Evolutionary conservation across 345 rosid species (phyloP).

Genomic region (Draba incana): DNA sequence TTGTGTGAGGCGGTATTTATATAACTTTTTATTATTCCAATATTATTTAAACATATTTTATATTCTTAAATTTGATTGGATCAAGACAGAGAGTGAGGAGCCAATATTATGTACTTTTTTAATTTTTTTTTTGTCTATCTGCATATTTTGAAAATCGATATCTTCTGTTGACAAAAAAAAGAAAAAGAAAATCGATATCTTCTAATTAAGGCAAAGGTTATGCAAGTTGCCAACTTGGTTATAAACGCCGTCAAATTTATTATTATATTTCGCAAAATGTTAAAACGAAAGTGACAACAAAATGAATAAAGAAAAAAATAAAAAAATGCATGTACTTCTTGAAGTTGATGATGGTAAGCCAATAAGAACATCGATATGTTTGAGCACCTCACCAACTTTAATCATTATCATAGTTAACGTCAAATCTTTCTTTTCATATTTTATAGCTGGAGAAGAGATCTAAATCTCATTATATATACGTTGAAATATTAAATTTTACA

Average conservation of each 20-base stretch:
- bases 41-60: background rate
- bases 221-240: slow-evolving; percentile 39
- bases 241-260: slow-evolving; percentile 30
- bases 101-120: background rate
- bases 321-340: too few species aligned
- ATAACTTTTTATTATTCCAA: background rate
- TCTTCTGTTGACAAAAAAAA: too few species aligned
- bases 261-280: slow-evolving; percentile 14
- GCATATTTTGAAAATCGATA: background rate
- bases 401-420: slow-evolving; percentile 34
- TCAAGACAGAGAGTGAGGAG: background rate
- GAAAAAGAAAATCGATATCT: slow-evolving; percentile 19
- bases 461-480: too few species aligned
- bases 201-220: slow-evolving; percentile 37
- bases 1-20: slow-evolving; percentile 8
- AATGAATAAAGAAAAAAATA: background rate
- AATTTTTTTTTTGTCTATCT: background rate
- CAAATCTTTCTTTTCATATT: slow-evolving; percentile 31
- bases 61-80: background rate
- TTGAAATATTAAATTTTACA: too few species aligned
- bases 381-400: slow-evolving; percentile 33
- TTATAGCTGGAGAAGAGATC: too few species aligned
- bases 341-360: slow-evolving; percentile 33
- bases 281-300: background rate
- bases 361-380: slow-evolving; percentile 31